Conservation (phyloP, 2,329 filamentous ascomycete species). For the Penicillium palitans region DNA sequence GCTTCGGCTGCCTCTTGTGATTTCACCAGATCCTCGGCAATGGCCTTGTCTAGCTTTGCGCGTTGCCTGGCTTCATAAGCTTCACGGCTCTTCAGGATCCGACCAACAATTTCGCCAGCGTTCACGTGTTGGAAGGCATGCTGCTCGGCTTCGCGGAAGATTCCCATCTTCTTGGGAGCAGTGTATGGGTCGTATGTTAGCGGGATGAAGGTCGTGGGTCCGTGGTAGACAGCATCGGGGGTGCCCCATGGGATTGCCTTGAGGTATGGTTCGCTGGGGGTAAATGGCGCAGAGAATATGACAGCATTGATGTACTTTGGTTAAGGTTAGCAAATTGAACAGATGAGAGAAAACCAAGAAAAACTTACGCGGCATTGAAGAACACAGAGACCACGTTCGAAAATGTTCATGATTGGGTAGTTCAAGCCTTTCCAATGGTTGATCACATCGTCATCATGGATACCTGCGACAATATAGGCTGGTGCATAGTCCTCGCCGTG, state of each 20-base stretch:
- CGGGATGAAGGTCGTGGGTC: conserved; percentile 87
- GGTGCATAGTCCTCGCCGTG: conserved; percentile 73
- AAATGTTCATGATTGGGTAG: conserved; percentile 99
- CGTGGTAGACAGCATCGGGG: conserved; percentile 86
- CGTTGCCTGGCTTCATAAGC: conserved; percentile 90
- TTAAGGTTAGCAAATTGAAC: not conserved
- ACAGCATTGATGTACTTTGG: conserved; percentile 79
- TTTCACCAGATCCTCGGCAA: conserved; percentile 67
- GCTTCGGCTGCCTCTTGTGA: conserved; percentile 54
- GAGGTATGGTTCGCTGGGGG: conserved; percentile 77
- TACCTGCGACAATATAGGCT: conserved; percentile 84
- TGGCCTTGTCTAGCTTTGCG: conserved; percentile 83
- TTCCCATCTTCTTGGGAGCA: conserved; percentile 75
- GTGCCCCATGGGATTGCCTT: conserved; percentile 69
- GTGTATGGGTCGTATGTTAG: conserved; percentile 76
- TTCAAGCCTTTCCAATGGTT: conserved; percentile 97
- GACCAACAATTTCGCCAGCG: conserved; percentile 83
- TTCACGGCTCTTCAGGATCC: conserved; percentile 82
- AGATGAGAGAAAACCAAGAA: not conserved
- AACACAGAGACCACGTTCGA: conserved; percentile 91
- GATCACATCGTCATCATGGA: conserved; percentile 93
- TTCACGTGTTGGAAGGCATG: conserved; percentile 88
- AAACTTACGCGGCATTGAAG: conserved; percentile 80
- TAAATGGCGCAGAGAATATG: conserved; percentile 86
- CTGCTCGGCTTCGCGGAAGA: conserved; percentile 74